Percentiles rank a stretch among this genome's conserved stretches.
Evolutionary conservation across 163 green algal genomes (phyloP).

Genomic region (Trebouxia gelatinosa): DNA sequence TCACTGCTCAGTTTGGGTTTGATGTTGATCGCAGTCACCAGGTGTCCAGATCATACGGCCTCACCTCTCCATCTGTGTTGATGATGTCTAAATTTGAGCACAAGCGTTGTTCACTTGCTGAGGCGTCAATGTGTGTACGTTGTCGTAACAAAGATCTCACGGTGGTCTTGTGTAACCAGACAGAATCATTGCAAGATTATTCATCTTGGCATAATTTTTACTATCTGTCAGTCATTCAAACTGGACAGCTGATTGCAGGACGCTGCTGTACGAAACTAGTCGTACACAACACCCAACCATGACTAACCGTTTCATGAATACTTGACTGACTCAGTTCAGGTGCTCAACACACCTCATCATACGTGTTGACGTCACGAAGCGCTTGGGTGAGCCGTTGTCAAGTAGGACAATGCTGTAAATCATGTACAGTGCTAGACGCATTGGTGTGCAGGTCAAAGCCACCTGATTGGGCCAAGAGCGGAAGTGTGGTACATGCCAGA

Average conservation of each 20-base stretch:
- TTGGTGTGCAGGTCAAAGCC: not conserved
- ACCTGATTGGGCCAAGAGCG: slow-evolving; percentile 6
- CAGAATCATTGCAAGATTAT: not conserved
- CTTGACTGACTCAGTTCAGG: no score
- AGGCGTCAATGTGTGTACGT: no score
- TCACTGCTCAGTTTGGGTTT: no score
- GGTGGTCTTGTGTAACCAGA: not conserved
- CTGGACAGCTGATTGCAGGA: not conserved
- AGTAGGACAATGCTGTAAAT: slow-evolving; percentile 3
- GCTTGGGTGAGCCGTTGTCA: not conserved
- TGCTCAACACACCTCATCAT: no score
- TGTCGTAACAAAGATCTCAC: not conserved
- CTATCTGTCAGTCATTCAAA: not conserved
- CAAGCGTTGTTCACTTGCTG: no score
- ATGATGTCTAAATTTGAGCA: no score
- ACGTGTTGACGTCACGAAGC: slow-evolving; percentile 4
- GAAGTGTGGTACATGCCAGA: not conserved
- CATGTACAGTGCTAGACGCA: not conserved
- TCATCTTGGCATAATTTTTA: not conserved
- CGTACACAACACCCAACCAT: not conserved
- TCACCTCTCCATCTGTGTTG: no score
- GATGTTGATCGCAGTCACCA: no score
- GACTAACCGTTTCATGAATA: not conserved
- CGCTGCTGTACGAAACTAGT: not conserved
- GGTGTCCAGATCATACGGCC: no score